A percentile compares a stretch with the other conserved stretches of the same genome.
Conservation (phyloP, 257 asterid species). For the Echium plantagineum region DNA sequence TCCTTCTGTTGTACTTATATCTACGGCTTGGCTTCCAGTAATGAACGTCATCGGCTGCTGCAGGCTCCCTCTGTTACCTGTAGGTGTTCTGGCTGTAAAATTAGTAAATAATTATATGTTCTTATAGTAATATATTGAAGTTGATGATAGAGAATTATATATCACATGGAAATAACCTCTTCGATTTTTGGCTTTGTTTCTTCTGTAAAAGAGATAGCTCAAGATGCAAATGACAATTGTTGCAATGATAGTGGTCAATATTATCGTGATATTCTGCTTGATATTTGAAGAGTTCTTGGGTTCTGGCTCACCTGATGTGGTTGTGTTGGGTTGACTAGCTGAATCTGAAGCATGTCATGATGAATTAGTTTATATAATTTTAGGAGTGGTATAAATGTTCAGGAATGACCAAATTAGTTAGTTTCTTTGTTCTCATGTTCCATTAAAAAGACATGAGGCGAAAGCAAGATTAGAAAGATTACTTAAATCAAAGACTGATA, state of each 20-base stretch:
- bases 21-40: slow-evolving; percentile 13
- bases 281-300: background rate
- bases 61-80: slow-evolving; percentile 7
- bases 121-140: too few species aligned
- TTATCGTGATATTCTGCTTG: slow-evolving; percentile 5
- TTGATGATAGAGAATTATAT: background rate
- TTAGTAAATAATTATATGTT: background rate
- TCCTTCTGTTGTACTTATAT: slow-evolving; percentile 23
- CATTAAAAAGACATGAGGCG: background rate
- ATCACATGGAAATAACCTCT: slow-evolving; percentile 8
- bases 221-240: slow-evolving; percentile 16
- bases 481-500: background rate
- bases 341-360: background rate
- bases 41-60: slow-evolving; percentile 1
- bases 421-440: background rate
- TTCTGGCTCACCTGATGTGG: too few species aligned
- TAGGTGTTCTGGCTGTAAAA: slow-evolving; percentile 8
- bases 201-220: slow-evolving; percentile 17
- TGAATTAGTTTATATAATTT: background rate
- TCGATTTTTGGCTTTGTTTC: slow-evolving; percentile 6
- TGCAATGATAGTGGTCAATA: slow-evolving; percentile 8
- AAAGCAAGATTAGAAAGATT: too few species aligned
- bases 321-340: background rate
- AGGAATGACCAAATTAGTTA: background rate
- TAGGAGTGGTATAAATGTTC: too few species aligned